Evolutionary conservation across 2,329 filamentous ascomycete species (phyloP).

Genomic region (Verticillium klebahnii): DNA sequence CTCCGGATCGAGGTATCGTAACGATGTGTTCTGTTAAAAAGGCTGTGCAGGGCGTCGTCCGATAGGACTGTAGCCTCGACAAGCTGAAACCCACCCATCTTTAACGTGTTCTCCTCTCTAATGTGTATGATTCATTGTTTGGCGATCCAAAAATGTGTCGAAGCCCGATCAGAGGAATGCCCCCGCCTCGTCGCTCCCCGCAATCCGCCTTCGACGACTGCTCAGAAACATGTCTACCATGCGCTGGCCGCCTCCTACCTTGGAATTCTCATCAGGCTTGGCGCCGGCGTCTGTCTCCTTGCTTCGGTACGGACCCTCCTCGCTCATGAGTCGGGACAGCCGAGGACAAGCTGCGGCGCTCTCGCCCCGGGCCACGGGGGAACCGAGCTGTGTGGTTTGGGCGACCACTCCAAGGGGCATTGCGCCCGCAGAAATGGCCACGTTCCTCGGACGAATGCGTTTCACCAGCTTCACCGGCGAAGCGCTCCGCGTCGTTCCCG

Average conservation of each 20-base stretch:
- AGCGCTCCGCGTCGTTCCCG: background rate
- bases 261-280: constrained; percentile 19
- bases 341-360: background rate
- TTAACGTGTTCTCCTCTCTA: background rate
- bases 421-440: constrained; percentile 1
- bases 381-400: background rate
- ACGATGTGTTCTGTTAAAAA: background rate
- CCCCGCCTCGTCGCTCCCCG: constrained; percentile 29
- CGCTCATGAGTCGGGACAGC: background rate
- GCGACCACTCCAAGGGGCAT: background rate
- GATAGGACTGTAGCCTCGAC: background rate
- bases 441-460: background rate
- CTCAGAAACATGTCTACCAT: constrained; percentile 53
- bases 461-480: constrained; percentile 9
- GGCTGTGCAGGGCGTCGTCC: background rate
- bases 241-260: constrained; percentile 38
- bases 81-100: background rate
- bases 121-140: background rate
- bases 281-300: background rate
- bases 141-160: background rate
- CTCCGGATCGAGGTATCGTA: background rate
- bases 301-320: background rate
- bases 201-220: constrained; percentile 38
- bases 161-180: constrained; percentile 23
- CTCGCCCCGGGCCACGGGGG: background rate